These are phyloP conservation scores for Magnaporthiopsis rhizophila DNA, from an alignment of 2,329 filamentous ascomycete species.

Conservation along the genomic window DNA sequence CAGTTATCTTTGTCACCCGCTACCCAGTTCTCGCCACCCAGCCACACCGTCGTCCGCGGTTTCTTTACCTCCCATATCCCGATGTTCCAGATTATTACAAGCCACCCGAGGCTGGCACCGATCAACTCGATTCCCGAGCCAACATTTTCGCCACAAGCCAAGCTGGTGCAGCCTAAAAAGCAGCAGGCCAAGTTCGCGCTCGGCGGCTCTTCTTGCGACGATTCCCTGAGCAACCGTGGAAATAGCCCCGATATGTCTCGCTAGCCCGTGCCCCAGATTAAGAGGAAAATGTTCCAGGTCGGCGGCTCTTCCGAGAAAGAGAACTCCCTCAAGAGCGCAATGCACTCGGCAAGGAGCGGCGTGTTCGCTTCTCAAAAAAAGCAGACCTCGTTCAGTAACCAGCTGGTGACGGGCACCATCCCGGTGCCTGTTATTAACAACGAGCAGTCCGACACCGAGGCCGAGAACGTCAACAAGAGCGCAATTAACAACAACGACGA, in stretches of 20 bases:
- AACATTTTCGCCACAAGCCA: conserved; percentile 48
- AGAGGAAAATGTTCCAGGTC: conserved; percentile 41
- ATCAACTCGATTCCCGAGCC: conserved; percentile 50
- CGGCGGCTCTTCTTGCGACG: conserved; percentile 71
- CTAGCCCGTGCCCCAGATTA: conserved; percentile 23
- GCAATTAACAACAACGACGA: conserved; percentile 70
- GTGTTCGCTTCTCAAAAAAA: conserved; percentile 53
- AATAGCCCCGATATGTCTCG: conserved; percentile 38
- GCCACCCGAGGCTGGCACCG: conserved; percentile 40
- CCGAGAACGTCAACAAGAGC: conserved; percentile 70
- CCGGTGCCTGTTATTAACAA: conserved; percentile 38
- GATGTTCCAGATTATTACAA: conserved; percentile 32
- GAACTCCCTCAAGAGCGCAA: conserved; percentile 57
- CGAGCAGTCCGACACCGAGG: conserved; percentile 53
- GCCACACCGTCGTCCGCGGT: conserved; percentile 67
- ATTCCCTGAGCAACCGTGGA: conserved; percentile 57
- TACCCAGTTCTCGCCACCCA: conserved; percentile 40
- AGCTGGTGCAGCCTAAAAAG: conserved; percentile 62
- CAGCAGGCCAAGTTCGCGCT: conserved; percentile 57
- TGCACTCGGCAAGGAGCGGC: conserved; percentile 36
- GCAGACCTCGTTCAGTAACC: conserved; percentile 72
- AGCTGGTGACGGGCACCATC: conserved; percentile 61
- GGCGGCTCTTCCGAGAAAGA: conserved; percentile 66
- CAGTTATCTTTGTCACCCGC: conserved; percentile 22
- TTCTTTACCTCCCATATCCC: conserved; percentile 71